Base-by-base conservation (phyloP, 306 rosid species). In the Trichosanthes truncata region DNA sequence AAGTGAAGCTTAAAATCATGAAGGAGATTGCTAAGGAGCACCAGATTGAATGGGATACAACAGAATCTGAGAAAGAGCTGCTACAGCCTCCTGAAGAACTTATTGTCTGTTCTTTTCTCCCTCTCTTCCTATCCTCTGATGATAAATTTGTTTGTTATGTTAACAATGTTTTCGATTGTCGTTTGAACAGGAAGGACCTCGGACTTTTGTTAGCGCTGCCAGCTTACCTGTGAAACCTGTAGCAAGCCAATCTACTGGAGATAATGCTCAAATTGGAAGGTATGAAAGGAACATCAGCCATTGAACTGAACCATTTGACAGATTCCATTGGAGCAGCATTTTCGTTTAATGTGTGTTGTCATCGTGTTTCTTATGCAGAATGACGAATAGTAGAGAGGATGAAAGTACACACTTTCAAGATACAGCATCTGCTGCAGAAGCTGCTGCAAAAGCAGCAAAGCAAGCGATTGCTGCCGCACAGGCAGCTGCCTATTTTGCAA, bases 21-120 rank as follows among this genome's bases (percentile, higher is more conserved):
- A 93, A 96, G 88, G 99, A 96, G 79, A 92, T 95, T 78, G 99
- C 99, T 0, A 95, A 91, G 85, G 99, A 95, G 79, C 78, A 87
- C 87, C 90, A 90, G 82, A 78, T 93, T 80, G 96, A 87, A 52
- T 95, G 99, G 99, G 97, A 95, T 73, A 88, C 93, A 51, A 53
- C 89, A 61, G 99, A 95, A 68, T 82, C 93, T 25, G 98, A 95
- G 85, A 73, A 79, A 73, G 97, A 96, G 80, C 98, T 96, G 74
- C 99, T 96, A 72, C 90, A 87, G 86, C 89, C 91, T 57, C 87
- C 94, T 45, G 99, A 96, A 87, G 91, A 91, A 89, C 92, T 67
- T 29, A 87, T 93, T 81, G 99, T 96, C 59, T 38, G 88, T 76
- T 74, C 73, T 78, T 72, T 82, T 60, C 68, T 41, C 55, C 36